Percentiles rank a stretch among this genome's conserved stretches.
These are phyloP conservation scores for Phalaenopsis equestris DNA, from an alignment of 106 monocot species.

Conservation along the genomic window DNA sequence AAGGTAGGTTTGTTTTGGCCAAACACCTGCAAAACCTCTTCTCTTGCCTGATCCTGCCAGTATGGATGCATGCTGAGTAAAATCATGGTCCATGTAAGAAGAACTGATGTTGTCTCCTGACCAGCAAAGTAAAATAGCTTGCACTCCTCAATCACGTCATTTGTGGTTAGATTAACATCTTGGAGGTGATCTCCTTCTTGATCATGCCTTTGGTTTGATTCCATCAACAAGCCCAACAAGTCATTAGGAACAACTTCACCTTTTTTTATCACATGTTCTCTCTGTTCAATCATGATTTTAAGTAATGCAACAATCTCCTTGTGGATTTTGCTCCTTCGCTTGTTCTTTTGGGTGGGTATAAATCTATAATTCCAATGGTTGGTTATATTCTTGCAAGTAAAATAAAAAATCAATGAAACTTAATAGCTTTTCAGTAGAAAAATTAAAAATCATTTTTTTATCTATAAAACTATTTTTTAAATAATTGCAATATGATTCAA, in stretches of 20 bases:
- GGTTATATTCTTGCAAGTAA: neutral
- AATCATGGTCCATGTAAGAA: slow-evolving; percentile 58
- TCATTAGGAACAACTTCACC: slow-evolving; percentile 13
- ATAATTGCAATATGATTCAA: too few species aligned
- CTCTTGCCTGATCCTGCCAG: slow-evolving; percentile 52
- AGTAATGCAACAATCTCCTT: slow-evolving; percentile 33
- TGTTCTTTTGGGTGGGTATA: slow-evolving; percentile 33
- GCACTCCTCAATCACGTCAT: slow-evolving; percentile 74
- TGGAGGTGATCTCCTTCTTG: neutral
- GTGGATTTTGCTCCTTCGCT: slow-evolving; percentile 15
- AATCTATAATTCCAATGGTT: slow-evolving; percentile 7
- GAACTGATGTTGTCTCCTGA: slow-evolving; percentile 43
- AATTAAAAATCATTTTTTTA: too few species aligned
- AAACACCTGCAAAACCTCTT: slow-evolving; percentile 46
- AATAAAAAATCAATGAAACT: neutral
- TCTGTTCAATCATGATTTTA: slow-evolving; percentile 36
- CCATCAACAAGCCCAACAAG: slow-evolving; percentile 14
- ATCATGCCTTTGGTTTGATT: slow-evolving; percentile 8
- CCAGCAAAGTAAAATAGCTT: slow-evolving; percentile 80
- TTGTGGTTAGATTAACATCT: neutral
- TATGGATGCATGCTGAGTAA: slow-evolving; percentile 34
- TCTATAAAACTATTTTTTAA: too few species aligned
- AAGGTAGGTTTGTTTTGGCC: slow-evolving; percentile 10
- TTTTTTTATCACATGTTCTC: slow-evolving; percentile 15
- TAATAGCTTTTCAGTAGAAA: too few species aligned